Evolutionary conservation across 257 asterid species (phyloP).

Genomic region (Rhazya stricta): DNA sequence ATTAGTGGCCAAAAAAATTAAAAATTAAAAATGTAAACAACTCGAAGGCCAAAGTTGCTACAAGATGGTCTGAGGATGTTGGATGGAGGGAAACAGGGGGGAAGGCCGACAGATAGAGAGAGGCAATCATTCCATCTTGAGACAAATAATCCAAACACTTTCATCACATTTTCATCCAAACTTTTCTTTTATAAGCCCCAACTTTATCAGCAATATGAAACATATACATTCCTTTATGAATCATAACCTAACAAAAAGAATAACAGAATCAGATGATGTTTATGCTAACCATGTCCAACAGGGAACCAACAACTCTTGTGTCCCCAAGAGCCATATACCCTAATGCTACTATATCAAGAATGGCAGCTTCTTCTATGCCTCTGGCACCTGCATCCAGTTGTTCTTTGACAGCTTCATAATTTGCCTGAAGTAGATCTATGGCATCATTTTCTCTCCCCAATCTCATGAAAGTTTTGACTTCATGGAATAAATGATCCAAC

Average conservation of each 20-base stretch:
- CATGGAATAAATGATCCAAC: conserved; percentile 61
- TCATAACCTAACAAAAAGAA: not conserved
- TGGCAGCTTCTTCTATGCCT: conserved; percentile 82
- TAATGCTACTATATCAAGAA: conserved; percentile 75
- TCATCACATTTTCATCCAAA: not conserved
- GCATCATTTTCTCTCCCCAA: conserved; percentile 72
- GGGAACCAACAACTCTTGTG: conserved; percentile 40
- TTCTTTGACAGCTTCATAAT: conserved; percentile 63
- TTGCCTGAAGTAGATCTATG: conserved; percentile 65
- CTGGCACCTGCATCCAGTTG: conserved; percentile 60
- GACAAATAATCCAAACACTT: not conserved
- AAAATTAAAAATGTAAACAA: not conserved
- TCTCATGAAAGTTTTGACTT: conserved; percentile 58
- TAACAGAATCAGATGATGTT: too few relatives aligned
- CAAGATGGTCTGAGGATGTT: not conserved
- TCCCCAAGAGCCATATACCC: conserved; percentile 81
- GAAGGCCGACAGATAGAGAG: not conserved
- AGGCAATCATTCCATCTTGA: not conserved
- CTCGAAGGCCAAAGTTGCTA: not conserved
- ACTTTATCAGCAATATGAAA: not conserved
- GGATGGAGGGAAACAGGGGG: not conserved
- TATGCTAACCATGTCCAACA: conserved; percentile 70
- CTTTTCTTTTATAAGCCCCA: not conserved
- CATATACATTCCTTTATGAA: not conserved
- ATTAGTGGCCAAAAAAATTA: not conserved